Evolutionary conservation across 2,329 filamentous ascomycete species (phyloP), one percentile per base, ranked within the genome.

Genomic region (Fusarium verrucosum): DNA sequence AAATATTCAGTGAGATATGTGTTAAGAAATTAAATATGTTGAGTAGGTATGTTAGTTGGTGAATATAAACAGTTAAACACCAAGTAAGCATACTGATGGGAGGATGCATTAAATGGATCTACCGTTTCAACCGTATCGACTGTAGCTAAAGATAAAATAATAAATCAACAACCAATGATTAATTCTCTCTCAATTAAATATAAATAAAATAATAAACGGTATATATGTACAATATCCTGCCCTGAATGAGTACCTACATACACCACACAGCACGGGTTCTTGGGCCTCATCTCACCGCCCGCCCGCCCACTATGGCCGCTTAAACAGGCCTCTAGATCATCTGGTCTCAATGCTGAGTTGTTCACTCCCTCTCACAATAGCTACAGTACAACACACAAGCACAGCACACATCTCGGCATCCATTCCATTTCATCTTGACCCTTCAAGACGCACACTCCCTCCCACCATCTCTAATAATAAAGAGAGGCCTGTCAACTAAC

Each of bases 261-360:
- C 56, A 62, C 41, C 50, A 62, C 50, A 49, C 66, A 65, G 66
- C 57, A 65, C 68, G 68, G 59, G 50, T 63, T 60, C 55, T 60
- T 63, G 57, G 68, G 50, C 68, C 63, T 70, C 66, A 69, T 4
- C 26, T 28, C 10, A 13, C 28, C 13, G 7, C 28, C 14, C n/a
- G n/a, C n/a, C 68, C 65, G 65, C 68, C 65, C 56, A 65, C 57
- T 19, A 23, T 33, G 63, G 62, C 19, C 63, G 25, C 62, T 66
- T 32, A 40, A 60, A 55, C 45, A 67, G 62, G 58, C 45, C 63
- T 26, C 37, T 54, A 22, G 75, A 75, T 77, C 75, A 77, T 77
- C 75, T 77, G 75, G 73, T 60, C 58, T 44, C 56, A 62, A 68
- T 65, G 75, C 73, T 77, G 75, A 77, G 75, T 57, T 77, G 75